phyloP scores from a whole-genome alignment of 1,139 yeast genomes.

The Spathaspora sp. region DNA sequence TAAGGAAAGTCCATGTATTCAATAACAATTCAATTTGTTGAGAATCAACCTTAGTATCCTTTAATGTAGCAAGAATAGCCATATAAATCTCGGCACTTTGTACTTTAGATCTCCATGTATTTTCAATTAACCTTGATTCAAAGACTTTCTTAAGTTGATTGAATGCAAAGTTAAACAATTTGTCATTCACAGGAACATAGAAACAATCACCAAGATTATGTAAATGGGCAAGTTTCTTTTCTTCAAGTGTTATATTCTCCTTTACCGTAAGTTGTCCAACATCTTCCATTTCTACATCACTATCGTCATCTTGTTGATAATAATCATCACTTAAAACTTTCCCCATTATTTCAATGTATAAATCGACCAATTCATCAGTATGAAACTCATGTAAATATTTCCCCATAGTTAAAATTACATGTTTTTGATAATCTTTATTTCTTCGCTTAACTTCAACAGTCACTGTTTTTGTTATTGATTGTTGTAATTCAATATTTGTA shows the following conservation, averaged over 20 bases:
- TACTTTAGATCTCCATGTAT: slow-evolving; percentile 62
- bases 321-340: slow-evolving; percentile 34
- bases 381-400: slow-evolving; percentile 47
- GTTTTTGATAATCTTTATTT: slow-evolving; percentile 62
- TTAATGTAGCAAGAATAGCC: slow-evolving; percentile 14
- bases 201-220: slow-evolving; percentile 33
- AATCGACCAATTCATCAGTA: slow-evolving; percentile 34
- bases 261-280: slow-evolving; percentile 25
- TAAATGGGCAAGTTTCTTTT: slow-evolving; percentile 32
- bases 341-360: slow-evolving; percentile 39
- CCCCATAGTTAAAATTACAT: slow-evolving; percentile 51
- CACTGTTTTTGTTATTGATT: slow-evolving; percentile 43
- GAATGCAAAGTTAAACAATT: slow-evolving; percentile 27
- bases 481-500: slow-evolving; percentile 15
- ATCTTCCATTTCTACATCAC: slow-evolving; percentile 31
- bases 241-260: slow-evolving; percentile 34
- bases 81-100: slow-evolving; percentile 39
- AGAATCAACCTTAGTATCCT: slow-evolving; percentile 10
- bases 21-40: slow-evolving; percentile 17
- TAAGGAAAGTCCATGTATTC: slow-evolving; percentile 25
- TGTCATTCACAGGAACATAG: slow-evolving; percentile 20
- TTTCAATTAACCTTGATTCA: slow-evolving; percentile 31
- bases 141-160: slow-evolving; percentile 22
- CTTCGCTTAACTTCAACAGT: slow-evolving; percentile 64
- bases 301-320: slow-evolving; percentile 25